phyloP scores from a whole-genome alignment of 768 basidiomycete genomes.

The Ramaria sp. region DNA sequence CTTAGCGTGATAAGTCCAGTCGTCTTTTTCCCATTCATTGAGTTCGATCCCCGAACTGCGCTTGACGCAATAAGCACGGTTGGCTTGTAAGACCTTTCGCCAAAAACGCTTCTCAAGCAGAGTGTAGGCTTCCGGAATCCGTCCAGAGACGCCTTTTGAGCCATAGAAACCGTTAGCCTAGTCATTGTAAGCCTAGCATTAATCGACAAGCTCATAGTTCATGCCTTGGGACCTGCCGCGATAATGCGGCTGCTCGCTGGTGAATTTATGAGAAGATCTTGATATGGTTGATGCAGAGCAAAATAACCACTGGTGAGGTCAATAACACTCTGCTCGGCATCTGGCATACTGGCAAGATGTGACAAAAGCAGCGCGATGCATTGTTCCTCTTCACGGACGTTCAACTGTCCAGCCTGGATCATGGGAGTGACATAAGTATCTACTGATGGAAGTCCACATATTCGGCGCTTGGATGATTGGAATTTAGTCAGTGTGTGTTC shows the following conservation, averaged over 20 bases:
- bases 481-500: constrained; percentile 43
- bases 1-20: constrained; percentile 99
- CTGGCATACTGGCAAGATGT: constrained; percentile 22
- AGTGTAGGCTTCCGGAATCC: constrained; percentile 95
- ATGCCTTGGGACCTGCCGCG: constrained; percentile 77
- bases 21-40: constrained; percentile 76
- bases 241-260: constrained; percentile 60
- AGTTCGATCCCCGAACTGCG: constrained; percentile 47
- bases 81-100: constrained; percentile 12
- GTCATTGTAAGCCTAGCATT: not conserved
- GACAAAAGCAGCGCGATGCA: constrained; percentile 48
- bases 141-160: constrained; percentile 79
- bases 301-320: constrained; percentile 97
- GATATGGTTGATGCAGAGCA: constrained; percentile 73
- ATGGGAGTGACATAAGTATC: constrained; percentile 64
- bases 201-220: not conserved
- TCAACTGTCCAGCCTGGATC: constrained; percentile 84
- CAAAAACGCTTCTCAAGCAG: constrained; percentile 75
- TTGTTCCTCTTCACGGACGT: constrained; percentile 76
- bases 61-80: constrained; percentile 12
- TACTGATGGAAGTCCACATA: constrained; percentile 4
- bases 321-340: constrained; percentile 20
- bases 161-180: constrained; percentile 96
- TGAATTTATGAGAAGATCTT: constrained; percentile 50
- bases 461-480: constrained; percentile 33